Evolutionary conservation across 2,329 filamentous ascomycete genomes (phyloP).

Genomic region (Sarocladiaceae sp.): DNA sequence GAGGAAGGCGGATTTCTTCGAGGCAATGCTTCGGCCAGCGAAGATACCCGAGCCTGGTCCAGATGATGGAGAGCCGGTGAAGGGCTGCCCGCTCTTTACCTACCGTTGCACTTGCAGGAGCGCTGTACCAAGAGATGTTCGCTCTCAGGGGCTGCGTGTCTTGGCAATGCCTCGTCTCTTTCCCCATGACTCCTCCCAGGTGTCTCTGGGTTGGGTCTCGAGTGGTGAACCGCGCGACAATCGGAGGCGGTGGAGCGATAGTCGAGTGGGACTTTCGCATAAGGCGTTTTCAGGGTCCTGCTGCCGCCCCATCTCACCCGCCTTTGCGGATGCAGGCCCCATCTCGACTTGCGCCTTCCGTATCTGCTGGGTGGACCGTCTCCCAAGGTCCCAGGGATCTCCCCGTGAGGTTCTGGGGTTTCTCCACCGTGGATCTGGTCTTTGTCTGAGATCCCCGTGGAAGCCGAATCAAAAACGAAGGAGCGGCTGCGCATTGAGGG

Average conservation of each 20-base stretch:
- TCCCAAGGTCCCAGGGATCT: too few relatives aligned
- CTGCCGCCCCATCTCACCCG: not conserved
- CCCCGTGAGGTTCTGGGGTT: too few relatives aligned
- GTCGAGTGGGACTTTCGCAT: not conserved
- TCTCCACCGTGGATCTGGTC: not conserved
- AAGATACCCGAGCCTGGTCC: not conserved
- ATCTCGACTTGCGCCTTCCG: too few relatives aligned
- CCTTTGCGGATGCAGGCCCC: not conserved
- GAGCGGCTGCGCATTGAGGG: too few relatives aligned
- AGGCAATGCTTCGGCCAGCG: not conserved
- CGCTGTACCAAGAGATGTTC: not conserved
- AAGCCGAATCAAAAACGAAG: not conserved
- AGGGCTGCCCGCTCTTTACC: not conserved
- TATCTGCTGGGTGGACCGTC: too few relatives aligned
- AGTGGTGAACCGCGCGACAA: not conserved
- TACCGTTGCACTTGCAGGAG: too few relatives aligned
- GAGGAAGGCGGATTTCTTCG: constrained; percentile 2
- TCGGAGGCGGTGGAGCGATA: not conserved
- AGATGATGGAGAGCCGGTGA: not conserved
- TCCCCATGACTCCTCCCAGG: too few relatives aligned
- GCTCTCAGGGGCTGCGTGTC: not conserved
- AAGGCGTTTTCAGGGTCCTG: not conserved
- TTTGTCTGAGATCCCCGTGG: too few relatives aligned
- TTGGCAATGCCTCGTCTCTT: not conserved
- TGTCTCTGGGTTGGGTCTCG: not conserved